Percentiles rank a stretch among this genome's conserved stretches.
Evolutionary conservation across 768 basidiomycete genomes (phyloP).

Genomic region (Amanita muscaria): DNA sequence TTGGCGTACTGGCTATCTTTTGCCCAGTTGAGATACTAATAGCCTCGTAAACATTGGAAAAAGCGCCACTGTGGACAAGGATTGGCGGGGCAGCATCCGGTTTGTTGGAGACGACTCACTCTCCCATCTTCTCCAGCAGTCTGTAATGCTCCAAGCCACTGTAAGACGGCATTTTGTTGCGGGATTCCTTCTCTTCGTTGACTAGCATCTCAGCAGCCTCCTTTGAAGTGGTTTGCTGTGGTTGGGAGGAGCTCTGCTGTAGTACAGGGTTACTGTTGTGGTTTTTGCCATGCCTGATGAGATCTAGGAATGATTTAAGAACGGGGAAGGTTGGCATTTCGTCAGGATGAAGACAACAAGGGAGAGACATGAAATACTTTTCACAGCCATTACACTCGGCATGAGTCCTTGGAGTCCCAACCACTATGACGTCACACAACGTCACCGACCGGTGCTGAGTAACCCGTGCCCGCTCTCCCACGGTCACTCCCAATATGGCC

Average conservation of each 20-base stretch:
- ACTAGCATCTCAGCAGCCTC: constrained; percentile 61
- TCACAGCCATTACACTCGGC: constrained; percentile 59
- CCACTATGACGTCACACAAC: constrained; percentile 8
- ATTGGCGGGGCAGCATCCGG: constrained; percentile 14
- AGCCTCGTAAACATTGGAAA: constrained; percentile 98
- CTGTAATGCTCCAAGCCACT: constrained; percentile 76
- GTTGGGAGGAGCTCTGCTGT: constrained; percentile 11
- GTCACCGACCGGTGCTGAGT: neutral
- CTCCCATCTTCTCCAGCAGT: constrained; percentile 84
- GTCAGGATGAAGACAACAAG: constrained; percentile 5
- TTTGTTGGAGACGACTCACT: constrained; percentile 47
- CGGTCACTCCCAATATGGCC: constrained; percentile 40
- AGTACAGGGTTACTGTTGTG: constrained; percentile 29
- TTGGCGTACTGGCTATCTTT: constrained; percentile 69
- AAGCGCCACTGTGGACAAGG: constrained; percentile 61
- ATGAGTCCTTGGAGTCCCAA: constrained; percentile 16
- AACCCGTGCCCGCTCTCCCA: neutral
- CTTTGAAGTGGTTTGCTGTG: constrained; percentile 12
- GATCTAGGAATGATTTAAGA: constrained; percentile 37
- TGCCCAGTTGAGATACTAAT: constrained; percentile 63
- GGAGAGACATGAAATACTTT: constrained; percentile 44
- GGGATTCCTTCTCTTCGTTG: constrained; percentile 65
- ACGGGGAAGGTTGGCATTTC: constrained; percentile 4
- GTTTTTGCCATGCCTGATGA: constrained; percentile 78
- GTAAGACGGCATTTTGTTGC: constrained; percentile 76